Evolutionary conservation across 2,329 filamentous ascomycete genomes (phyloP), one percentile per base, ranked within the genome.

Genomic region (Pyrenophora seminiperda): DNA sequence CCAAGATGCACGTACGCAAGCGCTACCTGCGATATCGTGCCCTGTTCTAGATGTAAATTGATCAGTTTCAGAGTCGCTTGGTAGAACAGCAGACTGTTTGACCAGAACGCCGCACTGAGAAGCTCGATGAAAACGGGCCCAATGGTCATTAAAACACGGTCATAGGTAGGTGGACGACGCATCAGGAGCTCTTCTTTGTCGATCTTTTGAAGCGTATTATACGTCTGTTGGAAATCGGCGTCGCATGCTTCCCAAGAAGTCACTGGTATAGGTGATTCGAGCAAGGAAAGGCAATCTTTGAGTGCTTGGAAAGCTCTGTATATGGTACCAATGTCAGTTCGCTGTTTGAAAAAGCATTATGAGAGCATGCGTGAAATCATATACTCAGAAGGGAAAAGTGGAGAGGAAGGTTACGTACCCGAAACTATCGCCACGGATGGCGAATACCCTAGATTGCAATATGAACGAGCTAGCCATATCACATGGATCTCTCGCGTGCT

Each of bases 391-490:
- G 20, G 29, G 3, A n/a, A n/a, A n/a, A n/a, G 14, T 15, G 14
- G 1, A 33, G 14, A 24, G 27, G n/a, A 41, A 20, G 4, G 13
- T 47, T 47, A 41, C 44, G 19, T 41, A 47, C 46, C 46, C 81
- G 17, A 79, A 75, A 20, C 86, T 84, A 57, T 96, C 84, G 1
- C 91, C 91, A 46, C 82, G 81, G 64, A 92, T 85, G 1, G 88
- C 84, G 62, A 86, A 84, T 37, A 96, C 87, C 41, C 91, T 84
- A 5, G 90, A 91, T 67, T 91, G 86, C 29, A 97, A 77, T 32
- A 96, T 87, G 76, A 88, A 95, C 0, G 90, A 90, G 7, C 89
- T 87, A 1, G 90, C 89, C 74, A 90, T 94, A 71, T 96, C 91
- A 5, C 89, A 81, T 0, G 89, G 76, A 14, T 85, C 85, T 58